These are phyloP conservation scores for Conidiobolus incongruus DNA, from an alignment of 371 early-diverging fungal species.

Conservation along the genomic window DNA sequence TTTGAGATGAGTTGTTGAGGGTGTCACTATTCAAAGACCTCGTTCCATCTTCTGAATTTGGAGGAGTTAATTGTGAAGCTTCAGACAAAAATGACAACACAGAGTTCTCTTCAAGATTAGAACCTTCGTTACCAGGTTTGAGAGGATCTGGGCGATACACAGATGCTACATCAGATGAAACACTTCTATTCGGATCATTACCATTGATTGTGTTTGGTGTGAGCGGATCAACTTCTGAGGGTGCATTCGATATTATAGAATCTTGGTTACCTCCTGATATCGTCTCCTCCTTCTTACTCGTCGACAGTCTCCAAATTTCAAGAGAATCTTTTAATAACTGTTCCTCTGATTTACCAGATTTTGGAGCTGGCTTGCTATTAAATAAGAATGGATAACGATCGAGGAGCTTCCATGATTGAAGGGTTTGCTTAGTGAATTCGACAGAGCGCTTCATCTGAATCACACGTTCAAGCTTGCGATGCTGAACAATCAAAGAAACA, in stretches of 20 bases:
- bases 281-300: background rate
- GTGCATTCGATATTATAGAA: too few species aligned
- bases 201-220: too few species aligned
- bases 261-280: too few species aligned
- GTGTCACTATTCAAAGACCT: background rate
- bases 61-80: background rate
- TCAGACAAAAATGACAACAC: background rate
- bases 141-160: background rate
- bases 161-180: too few species aligned
- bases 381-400: too few species aligned
- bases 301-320: background rate
- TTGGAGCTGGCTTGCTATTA: background rate
- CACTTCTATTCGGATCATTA: too few species aligned
- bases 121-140: background rate
- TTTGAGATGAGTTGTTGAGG: too few species aligned
- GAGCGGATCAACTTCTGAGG: too few species aligned
- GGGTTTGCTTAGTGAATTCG: slow-evolving; percentile 14
- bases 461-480: slow-evolving; percentile 14
- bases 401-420: background rate
- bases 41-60: background rate
- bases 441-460: slow-evolving; percentile 20
- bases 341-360: background rate
- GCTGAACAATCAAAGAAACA: slow-evolving; percentile 40
- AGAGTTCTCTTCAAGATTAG: background rate
- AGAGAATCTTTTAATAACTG: background rate